Evolutionary conservation across 2,329 filamentous ascomycete genomes (phyloP).

Genomic region (Coniochaeta sp.): DNA sequence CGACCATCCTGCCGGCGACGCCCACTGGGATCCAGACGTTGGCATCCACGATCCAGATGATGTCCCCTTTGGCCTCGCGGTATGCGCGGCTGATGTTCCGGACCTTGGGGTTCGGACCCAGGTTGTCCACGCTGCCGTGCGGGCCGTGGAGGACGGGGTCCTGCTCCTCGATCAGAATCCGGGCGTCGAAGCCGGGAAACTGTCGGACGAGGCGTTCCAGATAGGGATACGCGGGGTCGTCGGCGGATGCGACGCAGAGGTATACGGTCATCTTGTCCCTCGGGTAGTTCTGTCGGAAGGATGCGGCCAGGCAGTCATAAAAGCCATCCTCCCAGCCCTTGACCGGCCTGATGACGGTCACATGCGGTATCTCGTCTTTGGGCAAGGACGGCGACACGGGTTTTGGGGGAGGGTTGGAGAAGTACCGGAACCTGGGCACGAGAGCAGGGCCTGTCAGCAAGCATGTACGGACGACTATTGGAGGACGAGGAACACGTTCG

Average conservation of each 20-base stretch:
- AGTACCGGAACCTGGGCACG: slow-evolving; percentile 41
- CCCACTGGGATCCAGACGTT: slow-evolving; percentile 86
- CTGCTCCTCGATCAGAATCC: slow-evolving; percentile 73
- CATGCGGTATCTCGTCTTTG: slow-evolving; percentile 58
- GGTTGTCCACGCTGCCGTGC: slow-evolving; percentile 41
- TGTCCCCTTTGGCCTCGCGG: slow-evolving; percentile 75
- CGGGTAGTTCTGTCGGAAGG: slow-evolving; percentile 78
- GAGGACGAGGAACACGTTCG: not conserved
- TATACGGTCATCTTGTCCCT: slow-evolving; percentile 66
- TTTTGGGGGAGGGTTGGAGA: slow-evolving; percentile 39
- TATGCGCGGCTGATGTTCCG: slow-evolving; percentile 93
- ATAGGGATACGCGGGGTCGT: slow-evolving; percentile 71
- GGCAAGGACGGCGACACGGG: slow-evolving; percentile 44
- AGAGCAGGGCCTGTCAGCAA: slow-evolving; percentile 1
- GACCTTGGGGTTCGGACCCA: slow-evolving; percentile 98
- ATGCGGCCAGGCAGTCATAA: slow-evolving; percentile 86
- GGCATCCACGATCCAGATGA: slow-evolving; percentile 93
- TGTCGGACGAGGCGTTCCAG: slow-evolving; percentile 65
- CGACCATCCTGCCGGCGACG: slow-evolving; percentile 81
- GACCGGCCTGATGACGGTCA: slow-evolving; percentile 88
- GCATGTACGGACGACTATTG: not conserved
- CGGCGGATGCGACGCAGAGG: slow-evolving; percentile 70
- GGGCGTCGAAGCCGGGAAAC: slow-evolving; percentile 64
- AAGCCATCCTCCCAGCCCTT: slow-evolving; percentile 87
- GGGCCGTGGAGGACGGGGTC: slow-evolving; percentile 60